Evolutionary conservation across 345 rosid species (phyloP).

Genomic region (Gossypium thurberi): DNA sequence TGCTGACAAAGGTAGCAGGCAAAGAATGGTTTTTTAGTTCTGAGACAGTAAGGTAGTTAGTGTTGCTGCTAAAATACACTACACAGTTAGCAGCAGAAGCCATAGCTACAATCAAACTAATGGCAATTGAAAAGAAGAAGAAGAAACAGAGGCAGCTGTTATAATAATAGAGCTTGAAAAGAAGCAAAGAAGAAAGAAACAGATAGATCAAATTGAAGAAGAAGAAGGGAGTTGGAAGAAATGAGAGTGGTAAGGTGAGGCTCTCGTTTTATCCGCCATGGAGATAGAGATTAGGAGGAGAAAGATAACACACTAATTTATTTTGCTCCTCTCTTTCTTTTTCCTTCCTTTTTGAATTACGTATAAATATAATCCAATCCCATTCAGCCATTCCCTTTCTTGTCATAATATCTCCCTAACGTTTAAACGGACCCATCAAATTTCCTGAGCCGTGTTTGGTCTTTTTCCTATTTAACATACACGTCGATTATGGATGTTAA

Average conservation of each 20-base stretch:
- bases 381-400: not conserved
- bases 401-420: not conserved
- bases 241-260: not conserved
- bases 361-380: not conserved
- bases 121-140: conserved; percentile 24
- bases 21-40: conserved; percentile 14
- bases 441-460: not conserved
- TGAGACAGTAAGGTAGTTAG: conserved; percentile 18
- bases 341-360: not conserved
- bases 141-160: not conserved
- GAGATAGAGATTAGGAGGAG: conserved; percentile 2
- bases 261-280: conserved; percentile 16
- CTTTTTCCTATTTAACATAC: not conserved
- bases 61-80: not conserved
- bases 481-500: not conserved
- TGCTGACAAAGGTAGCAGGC: not conserved
- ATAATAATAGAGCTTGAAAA: not conserved
- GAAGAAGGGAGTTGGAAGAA: not conserved
- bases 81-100: conserved; percentile 34
- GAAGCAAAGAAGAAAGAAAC: not conserved
- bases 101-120: conserved; percentile 21
- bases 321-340: conserved; percentile 16
- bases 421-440: not conserved
- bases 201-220: not conserved
- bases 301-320: not conserved